phyloP scores from a whole-genome alignment of 257 asterid genomes.

The Jaltomata sinuosa region DNA sequence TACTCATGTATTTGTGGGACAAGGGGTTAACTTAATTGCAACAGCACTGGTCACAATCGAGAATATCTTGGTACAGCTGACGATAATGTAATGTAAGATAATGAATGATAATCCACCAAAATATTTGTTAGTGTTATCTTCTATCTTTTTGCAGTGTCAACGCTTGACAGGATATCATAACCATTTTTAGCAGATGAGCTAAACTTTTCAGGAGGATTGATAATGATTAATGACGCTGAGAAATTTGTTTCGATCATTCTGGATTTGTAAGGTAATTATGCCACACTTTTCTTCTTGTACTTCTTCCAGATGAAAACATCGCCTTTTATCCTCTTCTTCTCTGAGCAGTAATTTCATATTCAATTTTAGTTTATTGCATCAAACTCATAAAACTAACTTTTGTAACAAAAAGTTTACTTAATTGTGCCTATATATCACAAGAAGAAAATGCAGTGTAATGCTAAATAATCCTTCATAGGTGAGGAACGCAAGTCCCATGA shows the following conservation, averaged over 20 bases:
- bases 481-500: neutral
- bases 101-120: neutral
- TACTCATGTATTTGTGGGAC: neutral
- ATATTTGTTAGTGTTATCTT: neutral
- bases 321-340: no score
- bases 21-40: neutral
- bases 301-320: neutral
- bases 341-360: no score
- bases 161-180: no score
- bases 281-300: neutral
- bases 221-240: neutral
- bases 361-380: no score
- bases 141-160: neutral
- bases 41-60: neutral
- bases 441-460: no score
- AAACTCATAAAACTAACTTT: no score
- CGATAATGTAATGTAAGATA: neutral
- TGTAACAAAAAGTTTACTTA: no score
- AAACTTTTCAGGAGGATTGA: neutral
- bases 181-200: neutral
- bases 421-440: no score
- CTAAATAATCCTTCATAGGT: neutral
- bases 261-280: neutral
- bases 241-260: neutral
- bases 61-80: neutral